Conservation (phyloP, 139 green algal genomes). For the Chlorella sorokiniana region DNA sequence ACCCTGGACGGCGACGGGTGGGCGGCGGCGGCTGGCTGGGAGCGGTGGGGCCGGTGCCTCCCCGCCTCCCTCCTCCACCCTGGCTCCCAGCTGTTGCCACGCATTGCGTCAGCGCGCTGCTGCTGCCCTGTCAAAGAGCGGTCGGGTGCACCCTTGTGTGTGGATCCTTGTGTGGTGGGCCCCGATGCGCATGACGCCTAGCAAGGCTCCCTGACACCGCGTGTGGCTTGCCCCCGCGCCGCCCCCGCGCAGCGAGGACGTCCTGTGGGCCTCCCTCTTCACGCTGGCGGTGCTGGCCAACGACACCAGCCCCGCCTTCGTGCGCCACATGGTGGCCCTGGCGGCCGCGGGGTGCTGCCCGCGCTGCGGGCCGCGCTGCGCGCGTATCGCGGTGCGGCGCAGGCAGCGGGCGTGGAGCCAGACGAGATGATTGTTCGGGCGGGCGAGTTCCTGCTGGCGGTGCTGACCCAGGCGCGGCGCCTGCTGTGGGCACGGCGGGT, state of each 20-base stretch:
- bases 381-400: not conserved
- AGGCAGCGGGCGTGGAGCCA: constrained; percentile 24
- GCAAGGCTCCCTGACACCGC: too few species aligned
- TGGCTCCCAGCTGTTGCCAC: too few species aligned
- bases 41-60: not conserved
- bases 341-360: constrained; percentile 37
- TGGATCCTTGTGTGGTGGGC: too few species aligned
- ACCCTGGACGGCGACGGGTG: not conserved
- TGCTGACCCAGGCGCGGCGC: constrained; percentile 32
- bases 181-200: too few species aligned
- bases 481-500: constrained; percentile 13
- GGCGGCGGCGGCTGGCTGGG: too few species aligned
- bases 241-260: constrained; percentile 9
- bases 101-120: too few species aligned
- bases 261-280: constrained; percentile 25
- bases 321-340: constrained; percentile 25
- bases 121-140: too few species aligned
- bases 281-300: constrained; percentile 55
- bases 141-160: too few species aligned
- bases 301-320: constrained; percentile 40
- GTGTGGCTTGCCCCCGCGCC: not conserved
- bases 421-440: constrained; percentile 62
- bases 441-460: constrained; percentile 46
- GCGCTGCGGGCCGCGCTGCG: constrained; percentile 33
- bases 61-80: not conserved